These are phyloP conservation scores for Petasospora rhodanensis DNA, from an alignment of 1,139 yeast genomes.

Conservation along the genomic window DNA sequence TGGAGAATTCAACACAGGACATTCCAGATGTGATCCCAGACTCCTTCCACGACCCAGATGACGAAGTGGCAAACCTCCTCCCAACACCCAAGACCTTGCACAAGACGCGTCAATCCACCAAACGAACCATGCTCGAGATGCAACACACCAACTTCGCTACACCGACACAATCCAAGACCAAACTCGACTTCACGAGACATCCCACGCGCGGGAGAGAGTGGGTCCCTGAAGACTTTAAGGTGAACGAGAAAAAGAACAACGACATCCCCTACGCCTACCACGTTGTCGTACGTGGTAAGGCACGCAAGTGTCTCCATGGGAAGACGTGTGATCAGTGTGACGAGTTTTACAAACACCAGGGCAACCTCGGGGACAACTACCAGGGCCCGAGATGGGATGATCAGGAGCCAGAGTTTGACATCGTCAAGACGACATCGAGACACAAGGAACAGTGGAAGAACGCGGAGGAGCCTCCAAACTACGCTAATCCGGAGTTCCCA, in stretches of 20 bases:
- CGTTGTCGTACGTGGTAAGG: conserved; percentile 30
- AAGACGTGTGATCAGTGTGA: conserved; percentile 26
- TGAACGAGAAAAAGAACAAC: conserved; percentile 32
- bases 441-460: conserved; percentile 32
- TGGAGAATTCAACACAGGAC: conserved; percentile 1
- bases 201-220: conserved; percentile 29
- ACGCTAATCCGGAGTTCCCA: conserved; percentile 59
- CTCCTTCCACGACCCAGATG: conserved; percentile 11
- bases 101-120: conserved; percentile 10
- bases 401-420: conserved; percentile 12
- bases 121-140: conserved; percentile 2
- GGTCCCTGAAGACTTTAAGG: conserved; percentile 44
- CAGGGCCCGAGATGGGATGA: conserved; percentile 25
- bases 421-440: conserved; percentile 22
- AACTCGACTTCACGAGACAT: conserved; percentile 16
- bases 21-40: conserved; percentile 7
- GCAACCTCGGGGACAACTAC: conserved; percentile 19
- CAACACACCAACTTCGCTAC: neutral
- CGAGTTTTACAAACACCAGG: conserved; percentile 19
- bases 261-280: conserved; percentile 30
- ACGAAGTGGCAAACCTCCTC: conserved; percentile 3
- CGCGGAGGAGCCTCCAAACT: conserved; percentile 63
- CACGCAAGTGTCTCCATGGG: conserved; percentile 23
- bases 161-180: conserved; percentile 4
- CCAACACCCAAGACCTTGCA: conserved; percentile 21